These are phyloP conservation scores for Penicillium psychrosexuale DNA, from an alignment of 2,329 filamentous ascomycete species.

Conservation along the genomic window DNA sequence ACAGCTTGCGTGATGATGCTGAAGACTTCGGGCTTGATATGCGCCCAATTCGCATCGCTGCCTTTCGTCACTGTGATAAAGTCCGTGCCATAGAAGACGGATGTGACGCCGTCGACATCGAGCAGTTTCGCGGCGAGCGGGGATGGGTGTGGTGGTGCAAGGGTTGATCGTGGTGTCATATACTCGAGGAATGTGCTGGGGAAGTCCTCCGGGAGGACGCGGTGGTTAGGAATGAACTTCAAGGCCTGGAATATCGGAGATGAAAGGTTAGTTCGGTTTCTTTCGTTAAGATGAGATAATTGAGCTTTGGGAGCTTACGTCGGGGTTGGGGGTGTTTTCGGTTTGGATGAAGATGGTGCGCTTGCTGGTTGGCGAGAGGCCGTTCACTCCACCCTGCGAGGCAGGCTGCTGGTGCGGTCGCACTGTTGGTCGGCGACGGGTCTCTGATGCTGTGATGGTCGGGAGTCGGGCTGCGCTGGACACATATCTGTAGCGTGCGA, in stretches of 20 bases:
- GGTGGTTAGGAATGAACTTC: constrained; percentile 92
- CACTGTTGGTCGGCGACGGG: constrained; percentile 46
- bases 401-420: constrained; percentile 42
- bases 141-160: constrained; percentile 84
- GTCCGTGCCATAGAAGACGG: constrained; percentile 89
- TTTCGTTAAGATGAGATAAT: neutral
- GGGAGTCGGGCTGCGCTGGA: constrained; percentile 47
- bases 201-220: constrained; percentile 72
- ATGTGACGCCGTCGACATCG: constrained; percentile 90
- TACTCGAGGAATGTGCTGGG: constrained; percentile 85
- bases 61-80: constrained; percentile 97
- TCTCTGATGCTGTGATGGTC: constrained; percentile 48
- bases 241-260: constrained; percentile 52
- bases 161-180: constrained; percentile 79
- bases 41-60: constrained; percentile 83
- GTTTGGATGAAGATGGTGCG: constrained; percentile 98
- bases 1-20: constrained; percentile 91
- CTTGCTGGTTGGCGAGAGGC: constrained; percentile 40
- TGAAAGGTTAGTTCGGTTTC: neutral
- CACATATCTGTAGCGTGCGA: constrained; percentile 36
- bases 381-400: constrained; percentile 37
- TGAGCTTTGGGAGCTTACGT: constrained; percentile 52
- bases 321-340: constrained; percentile 88
- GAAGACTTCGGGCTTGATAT: constrained; percentile 94
- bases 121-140: constrained; percentile 86